Evolutionary conservation across 345 rosid species (phyloP).

Genomic region (Boechera divaricarpa): DNA sequence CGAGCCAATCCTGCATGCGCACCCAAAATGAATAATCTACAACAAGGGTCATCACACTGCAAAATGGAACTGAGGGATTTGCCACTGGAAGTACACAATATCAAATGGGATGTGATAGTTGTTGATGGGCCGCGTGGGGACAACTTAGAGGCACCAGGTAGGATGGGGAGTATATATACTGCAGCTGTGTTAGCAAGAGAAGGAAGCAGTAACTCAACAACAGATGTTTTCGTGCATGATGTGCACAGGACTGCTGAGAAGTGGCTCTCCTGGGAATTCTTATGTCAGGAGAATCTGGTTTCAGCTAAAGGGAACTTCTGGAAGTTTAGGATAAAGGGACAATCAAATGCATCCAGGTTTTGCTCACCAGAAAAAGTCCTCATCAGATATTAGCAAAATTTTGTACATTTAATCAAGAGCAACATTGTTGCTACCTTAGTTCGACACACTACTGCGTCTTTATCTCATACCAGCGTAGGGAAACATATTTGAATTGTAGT

Average conservation of each 20-base stretch:
- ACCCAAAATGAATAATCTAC: slow-evolving; percentile 44
- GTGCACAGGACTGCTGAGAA: slow-evolving; percentile 76
- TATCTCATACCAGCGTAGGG: slow-evolving; percentile 3
- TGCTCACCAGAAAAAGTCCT: slow-evolving; percentile 49
- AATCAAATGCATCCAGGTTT: slow-evolving; percentile 59
- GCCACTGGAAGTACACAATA: slow-evolving; percentile 59
- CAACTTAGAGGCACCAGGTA: slow-evolving; percentile 71
- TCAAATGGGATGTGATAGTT: slow-evolving; percentile 76
- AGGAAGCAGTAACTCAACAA: slow-evolving; percentile 51
- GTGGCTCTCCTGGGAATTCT: slow-evolving; percentile 94
- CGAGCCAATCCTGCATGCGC: slow-evolving; percentile 60
- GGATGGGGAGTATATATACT: slow-evolving; percentile 79
- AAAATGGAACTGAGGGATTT: slow-evolving; percentile 60
- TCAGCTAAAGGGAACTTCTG: slow-evolving; percentile 77
- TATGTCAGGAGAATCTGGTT: slow-evolving; percentile 79
- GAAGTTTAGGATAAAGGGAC: slow-evolving; percentile 60
- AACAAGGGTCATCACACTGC: slow-evolving; percentile 54
- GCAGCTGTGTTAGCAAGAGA: slow-evolving; percentile 72
- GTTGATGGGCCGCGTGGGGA: slow-evolving; percentile 85
- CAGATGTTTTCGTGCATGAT: slow-evolving; percentile 80
- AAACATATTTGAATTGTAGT: neutral
- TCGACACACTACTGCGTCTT: neutral
- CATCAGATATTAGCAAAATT: slow-evolving; percentile 34
- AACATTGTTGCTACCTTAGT: slow-evolving; percentile 1
- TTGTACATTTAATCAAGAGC: slow-evolving; percentile 7